Percentiles rank a stretch among this genome's conserved stretches.
Conservation (phyloP, 345 rosid genomes). For the Salix koriyanagi region DNA sequence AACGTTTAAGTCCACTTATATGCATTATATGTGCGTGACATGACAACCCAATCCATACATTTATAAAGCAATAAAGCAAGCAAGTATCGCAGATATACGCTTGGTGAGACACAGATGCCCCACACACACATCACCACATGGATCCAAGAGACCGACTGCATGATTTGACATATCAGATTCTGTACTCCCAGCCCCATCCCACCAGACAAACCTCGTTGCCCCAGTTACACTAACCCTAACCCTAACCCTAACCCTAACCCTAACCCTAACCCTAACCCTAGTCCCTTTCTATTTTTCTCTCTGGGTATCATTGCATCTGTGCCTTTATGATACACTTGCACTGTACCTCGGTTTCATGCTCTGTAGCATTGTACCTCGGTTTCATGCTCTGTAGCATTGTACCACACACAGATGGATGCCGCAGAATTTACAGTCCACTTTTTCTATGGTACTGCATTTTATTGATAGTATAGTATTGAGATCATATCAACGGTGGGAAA, state of each 20-base stretch:
- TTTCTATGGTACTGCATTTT: no score
- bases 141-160: constrained; percentile 64
- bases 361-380: no score
- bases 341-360: no score
- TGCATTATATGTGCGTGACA: constrained; percentile 15
- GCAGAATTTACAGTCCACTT: no score
- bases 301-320: no score
- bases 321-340: no score
- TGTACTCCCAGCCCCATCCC: constrained; percentile 36
- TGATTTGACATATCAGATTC: constrained; percentile 98
- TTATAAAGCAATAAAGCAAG: constrained; percentile 12
- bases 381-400: no score
- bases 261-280: background rate
- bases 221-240: background rate
- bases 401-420: no score
- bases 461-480: no score
- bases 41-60: constrained; percentile 28
- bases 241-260: background rate
- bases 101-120: constrained; percentile 18
- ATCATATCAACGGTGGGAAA: no score
- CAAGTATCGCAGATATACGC: background rate
- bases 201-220: constrained; percentile 13
- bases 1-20: no score
- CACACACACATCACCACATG: constrained; percentile 34
- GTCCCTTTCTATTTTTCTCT: background rate